Evolutionary conservation across 345 rosid species (phyloP), one percentile per base, ranked within the genome.

Genomic region (Turnera subulata): DNA sequence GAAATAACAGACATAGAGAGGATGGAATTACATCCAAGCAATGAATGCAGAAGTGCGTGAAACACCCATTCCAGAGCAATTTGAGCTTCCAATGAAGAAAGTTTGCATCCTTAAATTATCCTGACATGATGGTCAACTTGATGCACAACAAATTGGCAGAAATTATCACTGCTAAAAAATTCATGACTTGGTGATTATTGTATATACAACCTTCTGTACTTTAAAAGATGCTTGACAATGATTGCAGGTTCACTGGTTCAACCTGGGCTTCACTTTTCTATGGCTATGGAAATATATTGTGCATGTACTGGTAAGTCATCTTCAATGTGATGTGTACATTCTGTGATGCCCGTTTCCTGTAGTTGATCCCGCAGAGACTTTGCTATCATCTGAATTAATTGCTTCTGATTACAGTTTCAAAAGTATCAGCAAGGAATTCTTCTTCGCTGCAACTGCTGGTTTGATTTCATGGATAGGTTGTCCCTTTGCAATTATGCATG

Each of bases 261-360:
- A 2, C 73, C 55, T 91, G 98, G 98, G 90, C 92, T n/a, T 11
- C 96, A 25, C 60, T 91, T 23, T 82, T 86, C 66, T 91, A 88
- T 62, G 98, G 98, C 21, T 91, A 85, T 53, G 98, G 77, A 49
- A 91, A 91, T 63, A 78, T 91, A 18, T 69, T 79, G 15, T 91
- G 95, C 87, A 39, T 91, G 63, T 91, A 86, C 73, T 56, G 77
- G 96, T 91, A 74, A 75, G 74, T 21, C 49, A 40, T 23, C 25
- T 24, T 60, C 19, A 8, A 29, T 26, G 21, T 43, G 15, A 15
- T 2, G 29, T 17, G 40, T 11, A 35, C 50, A 33, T 47, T 20
- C 38, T 46, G 33, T 7, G 20, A 59, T n/a, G 42, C 24, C 17
- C 44, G 9, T 2, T 20, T 8, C 14, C 25, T 35, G 6, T 32